Evolutionary conservation across 2,329 filamentous ascomycete genomes (phyloP), one percentile per base, ranked within the genome.

Genomic region (Fusarium foetens): DNA sequence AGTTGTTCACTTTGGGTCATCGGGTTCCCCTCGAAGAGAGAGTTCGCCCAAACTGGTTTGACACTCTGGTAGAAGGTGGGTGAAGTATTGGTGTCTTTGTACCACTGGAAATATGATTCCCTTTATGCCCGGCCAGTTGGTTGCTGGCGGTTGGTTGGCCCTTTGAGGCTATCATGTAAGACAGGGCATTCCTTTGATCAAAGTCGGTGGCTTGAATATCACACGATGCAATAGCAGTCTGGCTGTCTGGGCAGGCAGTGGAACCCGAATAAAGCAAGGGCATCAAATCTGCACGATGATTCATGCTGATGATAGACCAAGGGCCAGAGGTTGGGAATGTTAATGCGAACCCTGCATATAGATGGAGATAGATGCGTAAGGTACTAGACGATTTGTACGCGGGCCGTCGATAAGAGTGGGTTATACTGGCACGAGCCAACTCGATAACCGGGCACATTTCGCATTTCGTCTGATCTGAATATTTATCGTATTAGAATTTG

Each of bases 141-240:
- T 19, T 35, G 21, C 59, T 39, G 42, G 11, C 11, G 25, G 43
- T 43, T 63, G 58, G 33, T 21, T 31, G 55, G 45, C 12, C 49
- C 41, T 66, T 68, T 51, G 61, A 58, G 70, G 66, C 57, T 62
- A 58, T 66, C 58, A 48, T 57, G 36, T 61, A 45, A 72, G 66
- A 73, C 70, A 71, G 45, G 38, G 35, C 70, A 73, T 72, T 64
- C 66, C 70, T 60, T 71, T 71, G 66, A 60, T 43, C 41, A 49
- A 55, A 58, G 46, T 49, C 48, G 29, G 65, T 72, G 70, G 69
- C 66, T 54, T 38, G 31, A 27, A 31, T 38, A 58, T 51, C 43
- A 58, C 41, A 58, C 46, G 42, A 61, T 36, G 31, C 35, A 61
- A 31, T 25, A 21, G 19, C 29, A 55, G 21, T 27, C 49, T 38